Percentiles rank a stretch among this genome's conserved stretches.
Evolutionary conservation across 108 stramenopile genomes (phyloP).

Genomic region (Nitzschia sp.): DNA sequence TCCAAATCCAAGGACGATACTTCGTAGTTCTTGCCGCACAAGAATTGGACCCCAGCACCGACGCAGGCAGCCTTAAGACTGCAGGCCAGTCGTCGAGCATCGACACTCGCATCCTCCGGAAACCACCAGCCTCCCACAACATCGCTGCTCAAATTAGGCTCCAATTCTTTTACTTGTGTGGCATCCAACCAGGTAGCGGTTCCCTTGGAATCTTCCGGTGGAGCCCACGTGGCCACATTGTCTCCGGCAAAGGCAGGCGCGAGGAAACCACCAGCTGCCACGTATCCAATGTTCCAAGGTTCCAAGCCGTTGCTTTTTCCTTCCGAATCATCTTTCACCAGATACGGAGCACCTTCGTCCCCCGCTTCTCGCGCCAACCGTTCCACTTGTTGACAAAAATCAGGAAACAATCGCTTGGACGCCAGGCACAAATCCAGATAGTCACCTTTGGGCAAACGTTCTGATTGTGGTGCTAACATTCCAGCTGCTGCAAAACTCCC

Average conservation of each 20-base stretch:
- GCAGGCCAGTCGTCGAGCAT: conserved; percentile 77
- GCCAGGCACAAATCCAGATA: conserved; percentile 83
- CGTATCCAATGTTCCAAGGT: conserved; percentile 77
- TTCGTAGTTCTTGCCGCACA: conserved; percentile 60
- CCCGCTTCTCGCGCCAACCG: conserved; percentile 60
- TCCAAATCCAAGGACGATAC: conserved; percentile 61
- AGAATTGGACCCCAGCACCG: conserved; percentile 82
- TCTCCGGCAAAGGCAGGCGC: conserved; percentile 93
- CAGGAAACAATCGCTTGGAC: conserved; percentile 67
- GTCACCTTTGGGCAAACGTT: conserved; percentile 82
- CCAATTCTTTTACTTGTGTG: conserved; percentile 79
- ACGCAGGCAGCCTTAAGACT: conserved; percentile 76
- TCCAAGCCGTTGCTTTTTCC: conserved; percentile 25
- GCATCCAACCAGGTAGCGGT: conserved; percentile 82
- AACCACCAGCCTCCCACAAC: conserved; percentile 96
- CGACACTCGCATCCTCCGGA: conserved; percentile 92
- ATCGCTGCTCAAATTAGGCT: conserved; percentile 73
- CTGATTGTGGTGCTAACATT: conserved; percentile 87
- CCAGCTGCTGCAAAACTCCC: conserved; percentile 81
- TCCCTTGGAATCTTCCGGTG: conserved; percentile 57
- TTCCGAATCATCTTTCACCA: conserved; percentile 12
- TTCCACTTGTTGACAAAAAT: conserved; percentile 71
- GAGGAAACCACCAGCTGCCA: conserved; percentile 87
- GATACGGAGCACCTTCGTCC: conserved; percentile 55
- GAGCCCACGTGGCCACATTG: conserved; percentile 83